Evolutionary conservation across 345 rosid species (phyloP), one percentile per base, ranked within the genome.

Genomic region (Camelina neglecta): DNA sequence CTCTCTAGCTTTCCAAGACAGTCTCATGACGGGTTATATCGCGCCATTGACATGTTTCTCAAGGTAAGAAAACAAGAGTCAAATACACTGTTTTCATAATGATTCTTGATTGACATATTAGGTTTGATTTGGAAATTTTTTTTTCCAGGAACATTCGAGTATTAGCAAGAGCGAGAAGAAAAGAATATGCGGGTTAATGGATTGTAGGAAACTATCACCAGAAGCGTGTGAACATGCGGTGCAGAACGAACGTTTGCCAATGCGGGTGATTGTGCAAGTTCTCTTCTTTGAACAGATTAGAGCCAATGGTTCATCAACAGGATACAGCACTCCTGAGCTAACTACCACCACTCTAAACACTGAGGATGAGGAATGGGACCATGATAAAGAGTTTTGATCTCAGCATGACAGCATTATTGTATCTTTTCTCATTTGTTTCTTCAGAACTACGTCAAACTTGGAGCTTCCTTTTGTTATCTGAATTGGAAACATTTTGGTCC

Each of bases 341-440:
- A 77, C 81, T 0, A 72, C 81, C 1, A 77, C 72, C 5, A 71
- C 81, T 9, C 49, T 63, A 74, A 91, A 89, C 84, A 87, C 93
- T 0, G 97, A 90, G 75, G 96, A 89, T 68, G 94, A 89, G 69
- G 96, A 89, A 38, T 91, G 96, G 97, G 94, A 90, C 61, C 84
- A 89, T 0, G 71, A 38, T 38, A 69, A 73, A 81, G 81, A 16
- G 86, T 86, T 75, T 88, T 87, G 47, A 62, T 69, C 45, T 57
- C 9, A 69, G 12, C 29, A 16, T 42, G 18, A 18, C 18, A 18
- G 18, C 18, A 21, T 21, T 41, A 1, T 6, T 63, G 64, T 31
- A 73, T 57, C 29, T 59, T 59, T 66, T 62, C 8, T 8, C 24
- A 21, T 39, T 38, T 49, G 47, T 42, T 73, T 62, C 54, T 55